Conservation (phyloP, 306 rosid genomes). For the Elaeagnus macrophylla region DNA sequence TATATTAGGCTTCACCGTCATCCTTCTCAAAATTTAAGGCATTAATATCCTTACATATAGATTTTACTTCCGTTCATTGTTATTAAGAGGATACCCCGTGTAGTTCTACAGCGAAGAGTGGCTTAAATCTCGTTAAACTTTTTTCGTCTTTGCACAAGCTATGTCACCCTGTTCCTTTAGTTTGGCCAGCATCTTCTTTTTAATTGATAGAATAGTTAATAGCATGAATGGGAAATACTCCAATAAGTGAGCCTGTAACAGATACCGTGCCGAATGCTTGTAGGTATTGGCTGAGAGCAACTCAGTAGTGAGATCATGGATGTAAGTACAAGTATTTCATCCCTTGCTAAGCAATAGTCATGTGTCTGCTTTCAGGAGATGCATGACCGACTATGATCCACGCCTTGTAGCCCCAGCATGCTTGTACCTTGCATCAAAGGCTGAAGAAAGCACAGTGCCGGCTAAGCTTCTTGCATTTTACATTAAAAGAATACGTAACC, state of each 20-base stretch:
- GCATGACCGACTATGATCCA: slow-evolving; percentile 87
- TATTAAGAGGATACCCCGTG: too few relatives aligned
- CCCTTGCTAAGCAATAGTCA: slow-evolving; percentile 3
- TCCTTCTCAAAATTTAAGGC: too few relatives aligned
- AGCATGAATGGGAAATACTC: neutral
- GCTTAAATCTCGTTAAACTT: neutral
- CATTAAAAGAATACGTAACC: slow-evolving; percentile 53
- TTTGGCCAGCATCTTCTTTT: neutral
- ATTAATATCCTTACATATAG: too few relatives aligned
- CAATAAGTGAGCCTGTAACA: too few relatives aligned
- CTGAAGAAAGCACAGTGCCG: slow-evolving; percentile 90
- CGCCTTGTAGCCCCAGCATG: slow-evolving; percentile 92
- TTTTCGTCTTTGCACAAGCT: neutral
- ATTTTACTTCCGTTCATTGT: too few relatives aligned
- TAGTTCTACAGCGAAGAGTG: too few relatives aligned
- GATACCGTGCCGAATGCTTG: neutral
- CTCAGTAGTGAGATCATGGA: too few relatives aligned
- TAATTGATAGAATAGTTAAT: neutral
- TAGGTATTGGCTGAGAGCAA: too few relatives aligned
- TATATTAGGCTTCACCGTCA: too few relatives aligned
- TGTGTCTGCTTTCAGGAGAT: slow-evolving; percentile 47
- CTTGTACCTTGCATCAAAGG: slow-evolving; percentile 85
- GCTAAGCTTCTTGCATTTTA: slow-evolving; percentile 78
- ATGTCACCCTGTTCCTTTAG: neutral
- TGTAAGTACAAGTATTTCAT: neutral